Evolutionary conservation across 1,284 basidiomycete species (phyloP), one percentile per base, ranked within the genome.

Genomic region (Ustilago cynodontis): DNA sequence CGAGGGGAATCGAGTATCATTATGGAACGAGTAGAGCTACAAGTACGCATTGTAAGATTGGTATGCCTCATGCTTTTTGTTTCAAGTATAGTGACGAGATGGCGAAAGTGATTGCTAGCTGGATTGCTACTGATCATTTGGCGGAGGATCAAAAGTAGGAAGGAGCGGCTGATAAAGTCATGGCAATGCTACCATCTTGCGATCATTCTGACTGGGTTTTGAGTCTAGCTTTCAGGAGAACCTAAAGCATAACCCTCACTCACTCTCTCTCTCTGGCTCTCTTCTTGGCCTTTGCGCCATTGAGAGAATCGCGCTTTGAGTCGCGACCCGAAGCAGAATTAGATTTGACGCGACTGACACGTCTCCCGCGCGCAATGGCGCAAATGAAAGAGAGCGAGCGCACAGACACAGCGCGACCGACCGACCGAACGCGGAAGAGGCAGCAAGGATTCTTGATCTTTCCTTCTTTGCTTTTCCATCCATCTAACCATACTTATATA

Each of bases 61-160:
- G 79, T 7, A 77, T 79, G 60, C 76, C 78, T 1, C 80, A 82
- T 59, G 79, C 80, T 1, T 82, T 82, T 50, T 79, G 74, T n/a
- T 29, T 82, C 31, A 45, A 70, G 29, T 56, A 75, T 41, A 59
- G 62, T 20, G 59, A 75, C 20, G 51, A 75, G 9, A 71, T 78
- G 76, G 76, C 71, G 1, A 65, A 57, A 14, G 28, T 78, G 6
- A 57, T 69, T 0, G 51, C 57, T 24, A 43, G 67, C 43, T 78
- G 76, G 76, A 71, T 78, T 35, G 14, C 24, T 1, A 20, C 50
- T 20, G 76, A 78, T 31, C 73, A 76, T 31, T 22, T 71, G 10
- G 18, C 31, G 22, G 22, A 53, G 37, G 45, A 69, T n/a, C 35
- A 55, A n/a, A 33, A n/a, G 37, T 41, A n/a, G 20, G 22, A 24